These are phyloP conservation scores for Sphaerosporella brunnea DNA, from an alignment of 495 filamentous ascomycete genomes.

Conservation along the genomic window DNA sequence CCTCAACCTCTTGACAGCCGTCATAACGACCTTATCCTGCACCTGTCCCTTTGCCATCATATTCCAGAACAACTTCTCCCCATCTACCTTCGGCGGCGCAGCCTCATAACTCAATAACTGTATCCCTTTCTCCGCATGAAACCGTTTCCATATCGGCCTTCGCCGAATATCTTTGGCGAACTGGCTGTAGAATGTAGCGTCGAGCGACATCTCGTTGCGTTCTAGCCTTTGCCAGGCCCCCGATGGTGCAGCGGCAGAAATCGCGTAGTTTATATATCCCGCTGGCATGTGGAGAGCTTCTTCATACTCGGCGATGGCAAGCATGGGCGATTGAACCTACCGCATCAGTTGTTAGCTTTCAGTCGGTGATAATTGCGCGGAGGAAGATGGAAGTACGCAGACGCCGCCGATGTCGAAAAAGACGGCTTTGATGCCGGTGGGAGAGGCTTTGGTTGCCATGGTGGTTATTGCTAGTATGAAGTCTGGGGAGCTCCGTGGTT, in stretches of 20 bases:
- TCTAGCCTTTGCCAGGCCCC: slow-evolving; percentile 80
- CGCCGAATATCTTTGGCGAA: slow-evolving; percentile 60
- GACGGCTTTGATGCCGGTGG: slow-evolving; percentile 46
- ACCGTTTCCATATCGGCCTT: slow-evolving; percentile 45
- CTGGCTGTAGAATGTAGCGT: slow-evolving; percentile 52
- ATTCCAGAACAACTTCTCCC: slow-evolving; percentile 64
- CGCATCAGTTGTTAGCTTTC: slow-evolving; percentile 38
- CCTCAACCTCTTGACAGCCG: slow-evolving; percentile 52
- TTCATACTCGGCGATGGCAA: slow-evolving; percentile 84
- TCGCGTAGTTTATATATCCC: slow-evolving; percentile 82
- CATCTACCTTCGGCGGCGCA: slow-evolving; percentile 49
- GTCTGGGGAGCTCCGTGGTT: too few relatives aligned
- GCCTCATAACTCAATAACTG: slow-evolving; percentile 1
- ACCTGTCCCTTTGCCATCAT: slow-evolving; percentile 66
- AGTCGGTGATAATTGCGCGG: neutral
- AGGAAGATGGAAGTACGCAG: slow-evolving; percentile 47
- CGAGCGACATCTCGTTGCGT: slow-evolving; percentile 52
- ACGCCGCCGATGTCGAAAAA: slow-evolving; percentile 96
- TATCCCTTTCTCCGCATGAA: slow-evolving; percentile 30
- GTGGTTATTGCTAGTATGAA: too few relatives aligned
- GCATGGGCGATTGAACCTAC: slow-evolving; percentile 54
- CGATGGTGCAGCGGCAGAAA: slow-evolving; percentile 47
- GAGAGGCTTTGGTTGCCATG: too few relatives aligned
- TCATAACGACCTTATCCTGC: slow-evolving; percentile 74
- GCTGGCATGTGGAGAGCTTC: slow-evolving; percentile 50